phyloP scores from a whole-genome alignment of 495 filamentous ascomycete genomes.

The Letharia columbiana region DNA sequence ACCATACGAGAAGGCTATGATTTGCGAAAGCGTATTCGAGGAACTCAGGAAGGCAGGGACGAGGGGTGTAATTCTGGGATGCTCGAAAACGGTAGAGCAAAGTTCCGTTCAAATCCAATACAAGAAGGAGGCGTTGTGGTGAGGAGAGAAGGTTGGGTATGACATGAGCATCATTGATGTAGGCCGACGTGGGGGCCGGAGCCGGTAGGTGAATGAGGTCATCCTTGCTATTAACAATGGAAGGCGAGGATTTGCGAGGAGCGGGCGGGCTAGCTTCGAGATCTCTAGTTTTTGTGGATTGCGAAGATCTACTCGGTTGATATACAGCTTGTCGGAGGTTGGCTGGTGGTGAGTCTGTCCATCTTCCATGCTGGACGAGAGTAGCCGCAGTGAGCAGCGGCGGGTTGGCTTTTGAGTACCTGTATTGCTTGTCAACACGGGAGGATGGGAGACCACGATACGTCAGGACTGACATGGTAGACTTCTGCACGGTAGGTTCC shows the following conservation, averaged over 20 bases:
- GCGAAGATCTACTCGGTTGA: not conserved
- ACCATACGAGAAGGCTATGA: constrained; percentile 84
- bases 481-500: not conserved
- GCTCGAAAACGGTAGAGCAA: constrained; percentile 53
- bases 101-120: constrained; percentile 92
- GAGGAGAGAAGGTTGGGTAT: constrained; percentile 25
- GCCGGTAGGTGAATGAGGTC: constrained; percentile 22
- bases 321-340: not conserved
- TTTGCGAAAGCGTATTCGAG: constrained; percentile 55
- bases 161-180: constrained; percentile 37
- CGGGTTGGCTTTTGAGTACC: constrained; percentile 7
- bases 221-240: not conserved
- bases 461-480: constrained; percentile 12
- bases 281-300: not conserved
- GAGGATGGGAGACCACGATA: not conserved
- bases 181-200: constrained; percentile 36
- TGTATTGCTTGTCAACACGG: constrained; percentile 19
- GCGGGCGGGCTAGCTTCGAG: not conserved
- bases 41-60: constrained; percentile 58
- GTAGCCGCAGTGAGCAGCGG: not conserved
- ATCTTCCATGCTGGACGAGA: constrained; percentile 4
- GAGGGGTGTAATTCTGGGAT: constrained; percentile 39
- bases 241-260: not conserved
- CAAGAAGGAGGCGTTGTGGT: constrained; percentile 55
- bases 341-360: not conserved